phyloP scores from a whole-genome alignment of 1,284 basidiomycete species.

The Ceratobasidium sp. region DNA sequence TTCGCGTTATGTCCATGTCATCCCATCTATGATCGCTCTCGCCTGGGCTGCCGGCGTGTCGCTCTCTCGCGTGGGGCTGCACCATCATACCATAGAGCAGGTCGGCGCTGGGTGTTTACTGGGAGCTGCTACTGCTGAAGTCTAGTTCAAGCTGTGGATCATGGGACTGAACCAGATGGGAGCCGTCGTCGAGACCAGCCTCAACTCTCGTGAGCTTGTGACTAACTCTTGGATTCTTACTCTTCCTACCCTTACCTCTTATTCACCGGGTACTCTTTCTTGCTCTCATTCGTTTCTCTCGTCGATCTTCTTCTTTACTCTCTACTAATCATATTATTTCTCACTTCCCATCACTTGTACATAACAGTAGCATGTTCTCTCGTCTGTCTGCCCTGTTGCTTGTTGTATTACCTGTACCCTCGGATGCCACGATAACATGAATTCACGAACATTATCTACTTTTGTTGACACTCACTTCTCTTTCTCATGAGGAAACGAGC shows the following conservation, averaged over 20 bases:
- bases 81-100: conserved; percentile 82
- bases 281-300: neutral
- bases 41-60: conserved; percentile 68
- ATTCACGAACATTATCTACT: too few relatives aligned
- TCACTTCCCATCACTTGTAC: conserved; percentile 1
- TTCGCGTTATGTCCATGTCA: conserved; percentile 53
- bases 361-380: neutral
- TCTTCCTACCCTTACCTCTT: neutral
- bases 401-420: conserved; percentile 12
- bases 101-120: conserved; percentile 72
- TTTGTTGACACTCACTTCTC: too few relatives aligned
- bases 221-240: neutral
- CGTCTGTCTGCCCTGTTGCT: conserved; percentile 7
- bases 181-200: conserved; percentile 5
- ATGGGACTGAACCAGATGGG: conserved; percentile 28
- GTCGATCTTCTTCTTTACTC: neutral
- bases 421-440: too few relatives aligned
- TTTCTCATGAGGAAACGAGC: too few relatives aligned
- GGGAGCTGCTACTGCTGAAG: conserved; percentile 65
- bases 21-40: conserved; percentile 61
- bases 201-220: too few relatives aligned
- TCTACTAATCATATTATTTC: neutral
- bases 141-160: conserved; percentile 73
- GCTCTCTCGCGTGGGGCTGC: conserved; percentile 78
- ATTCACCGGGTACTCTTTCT: neutral